Percentiles rank a stretch among this genome's conserved stretches.
Conservation (phyloP, 1,284 basidiomycete species). For the Anthracocystis setariae region DNA sequence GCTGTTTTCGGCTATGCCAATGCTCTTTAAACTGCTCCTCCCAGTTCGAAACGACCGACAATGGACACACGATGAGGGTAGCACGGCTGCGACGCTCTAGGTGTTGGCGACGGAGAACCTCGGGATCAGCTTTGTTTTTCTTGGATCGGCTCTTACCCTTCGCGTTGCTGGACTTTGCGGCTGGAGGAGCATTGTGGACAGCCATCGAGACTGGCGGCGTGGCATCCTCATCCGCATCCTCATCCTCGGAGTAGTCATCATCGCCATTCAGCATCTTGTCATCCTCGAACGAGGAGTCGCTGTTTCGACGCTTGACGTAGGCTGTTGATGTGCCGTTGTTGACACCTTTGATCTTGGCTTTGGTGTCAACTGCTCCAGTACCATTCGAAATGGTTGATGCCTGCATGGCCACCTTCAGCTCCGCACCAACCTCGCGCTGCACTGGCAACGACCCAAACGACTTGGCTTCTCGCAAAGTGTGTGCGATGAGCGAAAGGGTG, state of each 20-base stretch:
- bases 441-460: constrained; percentile 72
- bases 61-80: constrained; percentile 94
- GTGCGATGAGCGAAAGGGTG: constrained; percentile 86
- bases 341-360: background rate
- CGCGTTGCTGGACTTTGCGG: constrained; percentile 69
- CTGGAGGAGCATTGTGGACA: constrained; percentile 39
- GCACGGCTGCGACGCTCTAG: constrained; percentile 76
- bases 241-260: constrained; percentile 8
- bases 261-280: too few relatives aligned
- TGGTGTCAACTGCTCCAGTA: constrained; percentile 8
- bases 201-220: constrained; percentile 19
- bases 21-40: constrained; percentile 97
- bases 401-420: constrained; percentile 15
- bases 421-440: constrained; percentile 12
- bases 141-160: constrained; percentile 69
- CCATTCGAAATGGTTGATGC: constrained; percentile 5
- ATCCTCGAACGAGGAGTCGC: constrained; percentile 21
- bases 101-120: constrained; percentile 49
- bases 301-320: constrained; percentile 8
- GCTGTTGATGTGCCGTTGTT: constrained; percentile 2
- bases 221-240: constrained; percentile 18
- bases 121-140: constrained; percentile 73
- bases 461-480: constrained; percentile 79
- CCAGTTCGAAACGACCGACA: constrained; percentile 98
- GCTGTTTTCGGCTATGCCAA: constrained; percentile 55